phyloP scores from a whole-genome alignment of 148 eudicot species.

The Limonium bicolor region DNA sequence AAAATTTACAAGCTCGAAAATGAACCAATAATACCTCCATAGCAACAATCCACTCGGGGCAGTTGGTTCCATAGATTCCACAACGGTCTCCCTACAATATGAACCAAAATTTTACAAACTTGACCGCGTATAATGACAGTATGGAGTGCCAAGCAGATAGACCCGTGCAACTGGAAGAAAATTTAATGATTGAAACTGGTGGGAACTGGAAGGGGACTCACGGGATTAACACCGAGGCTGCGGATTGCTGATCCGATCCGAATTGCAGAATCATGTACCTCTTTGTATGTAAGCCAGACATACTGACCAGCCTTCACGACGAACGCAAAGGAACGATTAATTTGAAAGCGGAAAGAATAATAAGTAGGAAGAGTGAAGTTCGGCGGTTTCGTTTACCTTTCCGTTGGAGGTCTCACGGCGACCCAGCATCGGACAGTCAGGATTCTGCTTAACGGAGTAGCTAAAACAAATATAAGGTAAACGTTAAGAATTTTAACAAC shows the following conservation, averaged over 20 bases:
- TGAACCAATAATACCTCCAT: no score
- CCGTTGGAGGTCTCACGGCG: slow-evolving; percentile 49
- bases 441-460: slow-evolving; percentile 44
- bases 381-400: slow-evolving; percentile 28
- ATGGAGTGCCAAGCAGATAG: background rate
- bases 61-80: slow-evolving; percentile 84
- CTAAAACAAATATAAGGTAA: slow-evolving; percentile 37
- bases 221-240: slow-evolving; percentile 54
- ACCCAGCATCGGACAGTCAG: slow-evolving; percentile 57
- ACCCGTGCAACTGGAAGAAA: no score
- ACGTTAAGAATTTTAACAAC: background rate
- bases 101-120: no score
- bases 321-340: slow-evolving; percentile 5
- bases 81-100: slow-evolving; percentile 71
- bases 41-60: slow-evolving; percentile 81
- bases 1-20: slow-evolving; percentile 3
- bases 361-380: background rate
- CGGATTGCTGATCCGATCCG: slow-evolving; percentile 80
- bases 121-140: background rate
- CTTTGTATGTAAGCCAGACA: slow-evolving; percentile 73
- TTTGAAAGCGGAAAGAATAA: background rate
- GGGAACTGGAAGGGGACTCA: slow-evolving; percentile 20
- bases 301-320: slow-evolving; percentile 72
- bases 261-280: slow-evolving; percentile 59
- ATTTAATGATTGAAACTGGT: no score